Evolutionary conservation across 306 rosid species (phyloP).

Genomic region (Glycyrrhiza uralensis): DNA sequence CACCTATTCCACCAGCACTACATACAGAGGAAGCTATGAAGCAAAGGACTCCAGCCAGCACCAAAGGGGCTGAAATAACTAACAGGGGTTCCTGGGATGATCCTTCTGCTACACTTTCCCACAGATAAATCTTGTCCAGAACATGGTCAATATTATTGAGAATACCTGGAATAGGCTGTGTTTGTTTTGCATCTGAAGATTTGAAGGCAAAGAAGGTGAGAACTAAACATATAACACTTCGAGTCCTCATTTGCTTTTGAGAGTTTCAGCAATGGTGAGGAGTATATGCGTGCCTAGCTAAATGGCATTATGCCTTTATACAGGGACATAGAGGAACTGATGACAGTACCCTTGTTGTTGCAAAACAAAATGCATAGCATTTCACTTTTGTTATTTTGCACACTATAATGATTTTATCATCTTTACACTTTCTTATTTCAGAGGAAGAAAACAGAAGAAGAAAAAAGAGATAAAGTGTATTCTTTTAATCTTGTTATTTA

Average conservation of each 20-base stretch:
- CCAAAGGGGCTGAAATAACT: conserved; percentile 36
- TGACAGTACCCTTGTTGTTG: not conserved
- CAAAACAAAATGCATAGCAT: not conserved
- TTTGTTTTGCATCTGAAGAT: conserved; percentile 54
- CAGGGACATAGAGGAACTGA: not conserved
- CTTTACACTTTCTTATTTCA: not conserved
- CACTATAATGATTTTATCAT: not conserved
- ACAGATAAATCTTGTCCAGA: conserved; percentile 26
- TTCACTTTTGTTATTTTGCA: not conserved
- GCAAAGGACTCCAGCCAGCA: conserved; percentile 50
- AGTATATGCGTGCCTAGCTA: not conserved
- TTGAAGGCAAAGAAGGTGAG: conserved; percentile 33
- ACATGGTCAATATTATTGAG: conserved; percentile 19
- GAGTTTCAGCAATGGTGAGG: conserved; percentile 14
- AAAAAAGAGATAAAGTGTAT: too few relatives aligned
- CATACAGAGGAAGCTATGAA: conserved; percentile 74
- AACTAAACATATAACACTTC: conserved; percentile 14
- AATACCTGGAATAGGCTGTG: conserved; percentile 37
- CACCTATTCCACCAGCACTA: conserved; percentile 92
- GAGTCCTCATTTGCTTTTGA: conserved; percentile 33
- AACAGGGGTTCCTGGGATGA: conserved; percentile 32
- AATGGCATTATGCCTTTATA: conserved; percentile 28
- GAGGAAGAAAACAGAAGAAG: not conserved
- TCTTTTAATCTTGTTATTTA: too few relatives aligned
- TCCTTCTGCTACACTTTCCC: conserved; percentile 12